phyloP scores from a whole-genome alignment of 139 green algal genomes.

The Chlamydomonas incerta region DNA sequence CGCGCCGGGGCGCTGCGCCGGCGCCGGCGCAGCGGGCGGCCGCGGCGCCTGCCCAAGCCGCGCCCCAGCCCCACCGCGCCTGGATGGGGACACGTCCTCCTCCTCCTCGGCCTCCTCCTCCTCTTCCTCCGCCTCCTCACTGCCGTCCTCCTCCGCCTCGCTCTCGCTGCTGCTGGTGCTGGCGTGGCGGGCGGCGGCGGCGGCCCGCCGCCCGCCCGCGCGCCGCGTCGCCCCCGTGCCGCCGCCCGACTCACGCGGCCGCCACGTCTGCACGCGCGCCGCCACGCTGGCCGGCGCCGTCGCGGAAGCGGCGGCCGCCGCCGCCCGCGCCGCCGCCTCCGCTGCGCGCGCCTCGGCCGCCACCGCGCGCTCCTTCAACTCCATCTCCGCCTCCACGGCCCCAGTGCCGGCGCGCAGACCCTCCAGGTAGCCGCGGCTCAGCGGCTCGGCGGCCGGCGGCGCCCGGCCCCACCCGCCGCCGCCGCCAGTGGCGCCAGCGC shows the following conservation, averaged over 20 bases:
- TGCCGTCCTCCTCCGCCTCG: not conserved
- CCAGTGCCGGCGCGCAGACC: constrained; percentile 15
- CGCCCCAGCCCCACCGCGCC: no score
- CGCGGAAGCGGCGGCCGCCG: not conserved
- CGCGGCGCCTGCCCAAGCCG: no score
- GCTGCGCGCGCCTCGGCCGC: not conserved
- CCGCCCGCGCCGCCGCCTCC: not conserved
- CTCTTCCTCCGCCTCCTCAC: constrained; percentile 6
- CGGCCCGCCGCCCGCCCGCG: not conserved
- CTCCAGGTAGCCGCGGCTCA: constrained; percentile 33
- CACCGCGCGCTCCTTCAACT: not conserved
- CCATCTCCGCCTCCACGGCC: constrained; percentile 9
- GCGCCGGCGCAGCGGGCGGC: no score
- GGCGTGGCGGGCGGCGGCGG: not conserved
- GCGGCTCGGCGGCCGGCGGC: not conserved
- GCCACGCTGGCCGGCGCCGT: not conserved
- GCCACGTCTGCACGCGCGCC: constrained; percentile 17
- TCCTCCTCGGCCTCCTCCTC: not conserved
- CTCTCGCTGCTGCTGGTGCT: not conserved
- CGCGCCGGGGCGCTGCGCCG: no score
- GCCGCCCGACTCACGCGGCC: not conserved
- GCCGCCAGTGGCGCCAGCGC: no score
- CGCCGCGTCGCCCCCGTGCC: not conserved
- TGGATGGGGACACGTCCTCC: not conserved
- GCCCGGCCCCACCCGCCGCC: not conserved